Evolutionary conservation across 2,329 filamentous ascomycete species (phyloP), one percentile per base, ranked within the genome.

Genomic region (Aspergillus fischeri): DNA sequence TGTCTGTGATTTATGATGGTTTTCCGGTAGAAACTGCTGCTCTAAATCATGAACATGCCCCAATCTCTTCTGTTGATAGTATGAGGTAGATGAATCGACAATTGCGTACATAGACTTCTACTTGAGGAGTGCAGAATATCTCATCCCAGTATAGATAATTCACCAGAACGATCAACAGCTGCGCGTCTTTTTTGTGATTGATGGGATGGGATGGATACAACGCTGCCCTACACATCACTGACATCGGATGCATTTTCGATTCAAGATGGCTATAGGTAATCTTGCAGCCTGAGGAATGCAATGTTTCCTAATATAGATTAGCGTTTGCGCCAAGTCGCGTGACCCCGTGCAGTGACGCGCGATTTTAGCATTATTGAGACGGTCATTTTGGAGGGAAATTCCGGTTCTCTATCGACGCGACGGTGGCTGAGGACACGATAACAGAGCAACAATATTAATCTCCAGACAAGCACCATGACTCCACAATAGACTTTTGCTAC

Each of bases 231-330:
- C 32, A 38, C 32, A 17, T 17, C 14, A 6, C 32, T 32, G 4
- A 17, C 2, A 17, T 17, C 14, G 17, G 14, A 38, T 45, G 5
- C 42, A 45, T 10, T 24, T 3, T 10, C 20, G 20, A 24, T 21
- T 1, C 0, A 21, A 44, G 41, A 20, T 21, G 10, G n/a, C n/a
- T 44, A 20, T 44, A 24, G 20, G 21, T 44, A 24, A 21, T 24
- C 45, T 60, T 54, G 51, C 52, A 53, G 59, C 64, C 64, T 66
- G 56, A 65, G 64, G 61, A 66, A 66, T 61, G 60, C 44, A 41
- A 61, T 63, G 62, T 63, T 48, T 53, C 58, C 60, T 29, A 21
- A 49, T 55, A 10, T 9, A 45, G 58, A 24, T 42, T 66, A 64
- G 64, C 48, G 50, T 24, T 3, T 11, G 14, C 21, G 0, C 10